Percentiles rank a stretch among this genome's conserved stretches.
These are phyloP conservation scores for Penicillium sp. DNA, from an alignment of 2,329 filamentous ascomycete species.

Conservation along the genomic window DNA sequence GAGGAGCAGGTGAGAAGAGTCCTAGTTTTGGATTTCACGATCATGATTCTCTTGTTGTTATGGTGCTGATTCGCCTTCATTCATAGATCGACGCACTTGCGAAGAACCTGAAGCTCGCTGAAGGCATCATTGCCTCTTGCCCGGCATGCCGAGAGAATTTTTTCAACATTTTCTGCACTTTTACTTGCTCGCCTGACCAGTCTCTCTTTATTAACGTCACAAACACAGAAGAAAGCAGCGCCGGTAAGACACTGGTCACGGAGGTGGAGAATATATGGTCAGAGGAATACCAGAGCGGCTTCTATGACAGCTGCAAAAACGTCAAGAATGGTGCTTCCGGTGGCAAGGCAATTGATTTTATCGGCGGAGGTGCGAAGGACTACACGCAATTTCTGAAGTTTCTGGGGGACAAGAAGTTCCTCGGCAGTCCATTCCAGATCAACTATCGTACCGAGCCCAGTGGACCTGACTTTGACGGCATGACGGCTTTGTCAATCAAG, in stretches of 20 bases:
- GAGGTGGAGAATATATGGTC: slow-evolving; percentile 89
- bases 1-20: slow-evolving; percentile 64
- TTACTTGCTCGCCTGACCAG: slow-evolving; percentile 96
- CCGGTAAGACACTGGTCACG: slow-evolving; percentile 66
- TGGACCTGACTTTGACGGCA: slow-evolving; percentile 62
- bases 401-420: slow-evolving; percentile 82
- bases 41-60: not conserved
- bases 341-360: slow-evolving; percentile 89
- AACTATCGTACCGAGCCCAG: slow-evolving; percentile 69
- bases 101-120: slow-evolving; percentile 80
- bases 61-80: slow-evolving; percentile 15
- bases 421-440: slow-evolving; percentile 95
- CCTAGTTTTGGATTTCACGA: not conserved
- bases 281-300: slow-evolving; percentile 76
- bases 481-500: slow-evolving; percentile 68
- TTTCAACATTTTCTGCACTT: slow-evolving; percentile 96
- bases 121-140: slow-evolving; percentile 86
- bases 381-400: slow-evolving; percentile 86
- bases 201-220: slow-evolving; percentile 95
- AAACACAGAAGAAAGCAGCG: slow-evolving; percentile 57
- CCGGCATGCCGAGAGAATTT: slow-evolving; percentile 98
- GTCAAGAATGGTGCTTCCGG: slow-evolving; percentile 97
- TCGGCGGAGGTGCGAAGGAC: slow-evolving; percentile 91
- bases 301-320: slow-evolving; percentile 97
- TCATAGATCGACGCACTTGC: slow-evolving; percentile 72